Evolutionary conservation across 345 rosid genomes (phyloP).

Genomic region (Citrus mangshanensis): DNA sequence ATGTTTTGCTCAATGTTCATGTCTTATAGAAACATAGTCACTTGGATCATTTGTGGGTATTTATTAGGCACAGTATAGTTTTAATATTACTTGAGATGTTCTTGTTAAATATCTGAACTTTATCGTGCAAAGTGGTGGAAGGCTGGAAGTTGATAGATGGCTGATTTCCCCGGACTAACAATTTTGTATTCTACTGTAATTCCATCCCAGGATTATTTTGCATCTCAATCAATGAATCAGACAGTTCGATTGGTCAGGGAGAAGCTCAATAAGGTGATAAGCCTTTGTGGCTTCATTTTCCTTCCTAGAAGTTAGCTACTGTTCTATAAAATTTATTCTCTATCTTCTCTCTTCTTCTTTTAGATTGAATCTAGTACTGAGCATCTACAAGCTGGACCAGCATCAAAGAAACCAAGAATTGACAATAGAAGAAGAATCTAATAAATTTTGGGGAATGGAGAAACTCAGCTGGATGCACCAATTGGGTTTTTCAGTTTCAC

Average conservation of each 20-base stretch:
- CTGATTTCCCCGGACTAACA: neutral
- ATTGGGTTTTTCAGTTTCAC: neutral
- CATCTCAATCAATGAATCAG: slow-evolving; percentile 76
- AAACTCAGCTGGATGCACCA: neutral
- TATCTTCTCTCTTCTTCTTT: neutral
- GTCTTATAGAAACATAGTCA: neutral
- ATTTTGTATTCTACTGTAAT: neutral
- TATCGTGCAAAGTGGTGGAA: neutral
- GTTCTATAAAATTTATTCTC: neutral
- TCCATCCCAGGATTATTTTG: slow-evolving; percentile 69
- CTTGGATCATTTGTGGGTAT: neutral
- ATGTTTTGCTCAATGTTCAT: neutral
- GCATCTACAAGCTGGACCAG: slow-evolving; percentile 41
- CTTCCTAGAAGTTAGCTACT: neutral
- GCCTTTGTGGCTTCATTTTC: neutral
- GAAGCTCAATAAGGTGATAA: slow-evolving; percentile 74
- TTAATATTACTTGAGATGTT: neutral
- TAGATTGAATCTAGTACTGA: slow-evolving; percentile 63
- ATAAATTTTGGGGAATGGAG: neutral
- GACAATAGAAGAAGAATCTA: slow-evolving; percentile 82
- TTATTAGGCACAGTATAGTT: neutral
- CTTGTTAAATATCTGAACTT: neutral
- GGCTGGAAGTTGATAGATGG: neutral
- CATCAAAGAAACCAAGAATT: slow-evolving; percentile 48
- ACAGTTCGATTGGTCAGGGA: slow-evolving; percentile 69